A percentile compares a stretch with the other conserved stretches of the same genome.
These are phyloP conservation scores for Starmera dryadoides DNA, from an alignment of 805 yeast genomes.

Conservation along the genomic window DNA sequence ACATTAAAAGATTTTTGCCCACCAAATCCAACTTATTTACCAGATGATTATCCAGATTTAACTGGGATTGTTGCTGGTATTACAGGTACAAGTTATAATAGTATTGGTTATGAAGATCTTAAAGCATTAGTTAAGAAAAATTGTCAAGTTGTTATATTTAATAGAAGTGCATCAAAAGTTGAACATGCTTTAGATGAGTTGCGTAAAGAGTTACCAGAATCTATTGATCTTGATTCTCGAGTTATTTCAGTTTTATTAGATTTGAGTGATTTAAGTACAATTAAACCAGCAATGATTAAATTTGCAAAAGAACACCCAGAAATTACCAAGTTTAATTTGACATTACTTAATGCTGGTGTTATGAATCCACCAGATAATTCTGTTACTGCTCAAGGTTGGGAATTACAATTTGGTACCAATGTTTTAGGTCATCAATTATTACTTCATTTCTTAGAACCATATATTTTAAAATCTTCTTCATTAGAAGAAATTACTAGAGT, in stretches of 20 bases:
- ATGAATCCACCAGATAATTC: constrained; percentile 31
- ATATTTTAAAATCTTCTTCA: constrained; percentile 26
- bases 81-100: constrained; percentile 26
- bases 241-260: constrained; percentile 23
- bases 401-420: constrained; percentile 39
- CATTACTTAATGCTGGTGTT: constrained; percentile 39
- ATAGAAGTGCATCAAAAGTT: constrained; percentile 28
- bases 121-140: constrained; percentile 23
- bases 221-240: constrained; percentile 12
- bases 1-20: constrained; percentile 9
- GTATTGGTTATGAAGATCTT: constrained; percentile 27
- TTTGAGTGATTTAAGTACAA: constrained; percentile 33
- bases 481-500: constrained; percentile 27
- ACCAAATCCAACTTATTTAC: constrained; percentile 17
- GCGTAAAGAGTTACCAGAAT: constrained; percentile 15
- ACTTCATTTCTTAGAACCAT: constrained; percentile 30
- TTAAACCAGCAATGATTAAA: constrained; percentile 29
- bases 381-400: constrained; percentile 36
- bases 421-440: constrained; percentile 38
- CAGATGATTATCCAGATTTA: constrained; percentile 23
- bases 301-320: constrained; percentile 8
- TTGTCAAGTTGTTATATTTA: constrained; percentile 30
- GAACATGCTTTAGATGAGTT: constrained; percentile 21
- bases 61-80: constrained; percentile 17
- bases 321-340: constrained; percentile 25